These are phyloP conservation scores for Stentor roeselii DNA, from an alignment of 73 alveolate species.

Conservation along the genomic window DNA sequence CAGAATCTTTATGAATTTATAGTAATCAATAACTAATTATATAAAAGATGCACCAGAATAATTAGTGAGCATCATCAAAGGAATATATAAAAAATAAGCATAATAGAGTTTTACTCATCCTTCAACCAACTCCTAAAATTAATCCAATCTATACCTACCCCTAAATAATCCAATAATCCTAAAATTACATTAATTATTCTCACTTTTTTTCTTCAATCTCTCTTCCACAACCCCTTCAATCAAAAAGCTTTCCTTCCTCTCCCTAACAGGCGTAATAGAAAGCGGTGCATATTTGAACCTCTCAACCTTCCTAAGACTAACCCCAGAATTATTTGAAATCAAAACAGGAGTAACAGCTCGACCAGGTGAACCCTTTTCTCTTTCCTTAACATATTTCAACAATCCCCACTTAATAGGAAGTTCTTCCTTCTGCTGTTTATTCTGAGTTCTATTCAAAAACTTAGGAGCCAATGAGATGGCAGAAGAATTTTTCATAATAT, in stretches of 20 bases:
- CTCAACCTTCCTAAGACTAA: background rate
- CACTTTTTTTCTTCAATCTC: background rate
- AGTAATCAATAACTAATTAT: too few relatives aligned
- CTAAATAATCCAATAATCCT: background rate
- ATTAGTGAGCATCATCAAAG: too few relatives aligned
- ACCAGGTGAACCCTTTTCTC: background rate
- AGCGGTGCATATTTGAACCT: background rate
- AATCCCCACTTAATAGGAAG: background rate
- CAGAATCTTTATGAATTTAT: too few relatives aligned
- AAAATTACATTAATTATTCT: background rate
- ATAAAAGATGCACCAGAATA: too few relatives aligned
- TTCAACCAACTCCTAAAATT: too few relatives aligned
- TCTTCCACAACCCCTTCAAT: background rate
- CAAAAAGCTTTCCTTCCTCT: background rate
- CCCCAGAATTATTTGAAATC: background rate
- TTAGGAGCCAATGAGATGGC: background rate
- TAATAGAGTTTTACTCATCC: too few relatives aligned
- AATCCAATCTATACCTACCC: too few relatives aligned
- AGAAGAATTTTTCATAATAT: background rate
- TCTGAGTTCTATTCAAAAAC: background rate
- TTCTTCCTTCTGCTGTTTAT: background rate
- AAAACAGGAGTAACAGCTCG: background rate
- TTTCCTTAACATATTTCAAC: background rate
- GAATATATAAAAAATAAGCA: too few relatives aligned
- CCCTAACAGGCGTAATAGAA: background rate